Conservation (phyloP, 441 rosid species). For the Erysimum pusillum region DNA sequence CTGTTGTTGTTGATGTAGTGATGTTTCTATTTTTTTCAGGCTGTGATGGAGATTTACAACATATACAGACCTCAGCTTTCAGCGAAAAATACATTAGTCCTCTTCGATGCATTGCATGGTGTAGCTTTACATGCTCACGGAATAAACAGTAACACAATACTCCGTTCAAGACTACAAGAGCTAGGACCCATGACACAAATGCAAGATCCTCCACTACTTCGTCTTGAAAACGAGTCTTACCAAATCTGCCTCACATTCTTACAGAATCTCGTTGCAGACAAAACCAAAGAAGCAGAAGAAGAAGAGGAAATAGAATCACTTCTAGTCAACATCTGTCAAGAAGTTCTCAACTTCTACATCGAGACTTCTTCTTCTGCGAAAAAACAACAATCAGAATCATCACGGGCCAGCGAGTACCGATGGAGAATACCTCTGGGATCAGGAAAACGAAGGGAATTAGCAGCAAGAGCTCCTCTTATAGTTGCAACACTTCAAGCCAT, state of each 20-base stretch:
- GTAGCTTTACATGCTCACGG: slow-evolving; percentile 89
- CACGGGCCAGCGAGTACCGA: slow-evolving; percentile 50
- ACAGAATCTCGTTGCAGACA: slow-evolving; percentile 78
- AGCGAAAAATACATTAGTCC: slow-evolving; percentile 75
- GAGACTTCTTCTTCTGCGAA: slow-evolving; percentile 60
- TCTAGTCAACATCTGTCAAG: slow-evolving; percentile 77
- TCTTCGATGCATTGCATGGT: slow-evolving; percentile 82
- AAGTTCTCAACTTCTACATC: slow-evolving; percentile 79
- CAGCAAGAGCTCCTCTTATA: slow-evolving; percentile 94
- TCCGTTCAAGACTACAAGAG: slow-evolving; percentile 89
- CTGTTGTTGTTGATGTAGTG: slow-evolving; percentile 8
- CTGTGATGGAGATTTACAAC: slow-evolving; percentile 95
- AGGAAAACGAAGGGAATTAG: slow-evolving; percentile 92
- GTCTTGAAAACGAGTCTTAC: slow-evolving; percentile 97
- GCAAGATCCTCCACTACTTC: slow-evolving; percentile 98
- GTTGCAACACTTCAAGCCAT: slow-evolving; percentile 91
- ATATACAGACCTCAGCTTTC: slow-evolving; percentile 86
- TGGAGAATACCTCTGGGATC: slow-evolving; percentile 93
- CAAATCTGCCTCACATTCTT: slow-evolving; percentile 94
- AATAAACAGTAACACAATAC: slow-evolving; percentile 66
- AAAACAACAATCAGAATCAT: slow-evolving; percentile 51
- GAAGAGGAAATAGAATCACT: slow-evolving; percentile 77
- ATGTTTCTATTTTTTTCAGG: slow-evolving; percentile 58
- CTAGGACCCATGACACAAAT: slow-evolving; percentile 93
- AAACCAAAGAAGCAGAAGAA: slow-evolving; percentile 57